A percentile compares a stretch with the other conserved stretches of the same genome.
Evolutionary conservation across 306 rosid genomes (phyloP).

Genomic region (Vicia villosa): DNA sequence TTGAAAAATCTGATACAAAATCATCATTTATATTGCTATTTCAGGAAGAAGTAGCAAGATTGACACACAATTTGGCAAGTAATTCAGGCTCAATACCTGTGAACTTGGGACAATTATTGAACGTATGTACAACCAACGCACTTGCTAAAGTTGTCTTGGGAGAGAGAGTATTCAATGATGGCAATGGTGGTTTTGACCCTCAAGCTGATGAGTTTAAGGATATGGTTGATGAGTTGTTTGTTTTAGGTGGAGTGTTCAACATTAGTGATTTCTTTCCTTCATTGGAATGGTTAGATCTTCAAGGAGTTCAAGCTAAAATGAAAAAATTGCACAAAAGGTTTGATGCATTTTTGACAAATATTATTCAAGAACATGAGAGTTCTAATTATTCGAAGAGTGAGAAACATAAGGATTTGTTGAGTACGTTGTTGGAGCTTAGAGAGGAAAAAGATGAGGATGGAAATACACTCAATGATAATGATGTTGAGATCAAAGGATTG

Average conservation of each 20-base stretch:
- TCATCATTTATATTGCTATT: not conserved
- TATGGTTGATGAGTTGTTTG: not conserved
- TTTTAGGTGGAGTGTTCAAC: not conserved
- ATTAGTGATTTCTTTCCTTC: not conserved
- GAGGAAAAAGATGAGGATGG: slow-evolving; percentile 45
- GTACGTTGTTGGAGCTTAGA: slow-evolving; percentile 54
- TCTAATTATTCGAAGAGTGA: slow-evolving; percentile 12
- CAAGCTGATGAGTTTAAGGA: not conserved
- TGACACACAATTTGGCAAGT: not conserved
- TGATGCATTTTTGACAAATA: slow-evolving; percentile 59
- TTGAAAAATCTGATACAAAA: no score
- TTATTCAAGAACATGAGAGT: slow-evolving; percentile 58
- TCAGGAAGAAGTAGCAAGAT: not conserved
- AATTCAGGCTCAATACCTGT: not conserved
- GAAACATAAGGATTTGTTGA: slow-evolving; percentile 61
- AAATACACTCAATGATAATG: slow-evolving; percentile 49
- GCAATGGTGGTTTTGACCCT: not conserved
- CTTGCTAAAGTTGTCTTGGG: not conserved
- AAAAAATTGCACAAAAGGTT: slow-evolving; percentile 73
- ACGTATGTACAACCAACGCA: not conserved
- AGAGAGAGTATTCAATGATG: not conserved
- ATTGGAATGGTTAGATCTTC: not conserved
- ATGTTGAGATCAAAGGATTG: slow-evolving; percentile 19
- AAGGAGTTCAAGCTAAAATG: slow-evolving; percentile 63
- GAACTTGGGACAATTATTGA: not conserved